phyloP scores from a whole-genome alignment of 192 early-diverging fungal species.

The Mortierella antarctica region DNA sequence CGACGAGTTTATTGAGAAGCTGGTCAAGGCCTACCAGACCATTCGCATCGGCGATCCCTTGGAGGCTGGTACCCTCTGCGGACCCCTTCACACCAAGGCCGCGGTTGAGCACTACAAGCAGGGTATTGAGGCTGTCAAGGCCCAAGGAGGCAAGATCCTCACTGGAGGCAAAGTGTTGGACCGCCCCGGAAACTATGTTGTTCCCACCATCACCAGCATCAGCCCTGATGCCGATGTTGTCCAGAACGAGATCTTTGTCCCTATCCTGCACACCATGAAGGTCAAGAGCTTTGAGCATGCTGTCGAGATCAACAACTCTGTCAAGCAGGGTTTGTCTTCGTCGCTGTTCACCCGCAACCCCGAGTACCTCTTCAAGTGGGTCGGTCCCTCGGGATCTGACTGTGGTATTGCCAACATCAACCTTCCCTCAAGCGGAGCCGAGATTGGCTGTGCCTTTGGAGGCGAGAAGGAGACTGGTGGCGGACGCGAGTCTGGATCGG shows the following conservation, averaged over 20 bases:
- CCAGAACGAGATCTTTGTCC: slow-evolving; percentile 95
- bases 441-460: slow-evolving; percentile 97
- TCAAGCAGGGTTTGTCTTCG: slow-evolving; percentile 88
- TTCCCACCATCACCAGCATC: slow-evolving; percentile 92
- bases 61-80: slow-evolving; percentile 84
- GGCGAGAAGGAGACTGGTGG: slow-evolving; percentile 98
- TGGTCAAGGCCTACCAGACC: slow-evolving; percentile 87
- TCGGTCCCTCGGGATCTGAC: slow-evolving; percentile 90
- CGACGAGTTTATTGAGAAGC: slow-evolving; percentile 81
- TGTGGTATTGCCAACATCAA: slow-evolving; percentile 96
- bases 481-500: slow-evolving; percentile 91
- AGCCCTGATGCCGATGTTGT: slow-evolving; percentile 79
- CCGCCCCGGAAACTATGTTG: slow-evolving; percentile 89
- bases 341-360: slow-evolving; percentile 87
- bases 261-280: slow-evolving; percentile 90
- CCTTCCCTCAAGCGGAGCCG: slow-evolving; percentile 96
- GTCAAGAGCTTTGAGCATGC: slow-evolving; percentile 85
- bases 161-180: slow-evolving; percentile 85
- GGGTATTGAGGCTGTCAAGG: slow-evolving; percentile 81
- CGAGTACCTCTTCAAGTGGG: slow-evolving; percentile 91
- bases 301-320: slow-evolving; percentile 88
- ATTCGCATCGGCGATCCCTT: slow-evolving; percentile 91
- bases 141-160: slow-evolving; percentile 88
- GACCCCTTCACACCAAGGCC: slow-evolving; percentile 90
- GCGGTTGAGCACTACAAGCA: slow-evolving; percentile 81